A percentile compares a stretch with the other conserved stretches of the same genome.
These are phyloP conservation scores for Hanseniaspora valbyensis DNA, from an alignment of 805 yeast species.

Conservation along the genomic window DNA sequence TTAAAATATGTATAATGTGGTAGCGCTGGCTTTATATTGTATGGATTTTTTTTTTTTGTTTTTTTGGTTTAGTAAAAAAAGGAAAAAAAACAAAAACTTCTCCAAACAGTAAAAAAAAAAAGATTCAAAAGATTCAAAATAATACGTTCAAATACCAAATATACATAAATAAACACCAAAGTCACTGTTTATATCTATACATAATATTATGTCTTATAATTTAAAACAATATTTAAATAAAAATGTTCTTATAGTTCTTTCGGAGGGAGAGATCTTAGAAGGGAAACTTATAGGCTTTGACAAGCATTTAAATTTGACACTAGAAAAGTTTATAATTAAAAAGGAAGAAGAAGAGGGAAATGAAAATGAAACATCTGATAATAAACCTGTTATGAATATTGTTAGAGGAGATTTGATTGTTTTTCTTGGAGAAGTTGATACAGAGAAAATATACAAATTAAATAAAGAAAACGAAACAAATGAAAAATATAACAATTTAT, in stretches of 20 bases:
- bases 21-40: too few species aligned
- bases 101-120: too few species aligned
- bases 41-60: too few species aligned
- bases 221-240: conserved; percentile 30
- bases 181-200: too few species aligned
- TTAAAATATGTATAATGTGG: too few species aligned
- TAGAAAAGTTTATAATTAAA: conserved; percentile 25
- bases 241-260: conserved; percentile 44
- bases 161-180: too few species aligned
- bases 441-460: conserved; percentile 21
- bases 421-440: conserved; percentile 24
- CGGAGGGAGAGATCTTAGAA: conserved; percentile 43
- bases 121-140: too few species aligned
- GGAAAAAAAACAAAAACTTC: too few species aligned
- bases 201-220: conserved; percentile 30
- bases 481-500: conserved; percentile 31
- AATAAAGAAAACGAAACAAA: conserved; percentile 26
- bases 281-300: conserved; percentile 52
- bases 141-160: too few species aligned
- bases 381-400: neutral
- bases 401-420: conserved; percentile 32
- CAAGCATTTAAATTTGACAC: conserved; percentile 47
- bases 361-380: too few species aligned
- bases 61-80: too few species aligned
- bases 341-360: neutral